These are phyloP conservation scores for Tephrocybe sp. DNA, from an alignment of 768 basidiomycete species.

Conservation along the genomic window DNA sequence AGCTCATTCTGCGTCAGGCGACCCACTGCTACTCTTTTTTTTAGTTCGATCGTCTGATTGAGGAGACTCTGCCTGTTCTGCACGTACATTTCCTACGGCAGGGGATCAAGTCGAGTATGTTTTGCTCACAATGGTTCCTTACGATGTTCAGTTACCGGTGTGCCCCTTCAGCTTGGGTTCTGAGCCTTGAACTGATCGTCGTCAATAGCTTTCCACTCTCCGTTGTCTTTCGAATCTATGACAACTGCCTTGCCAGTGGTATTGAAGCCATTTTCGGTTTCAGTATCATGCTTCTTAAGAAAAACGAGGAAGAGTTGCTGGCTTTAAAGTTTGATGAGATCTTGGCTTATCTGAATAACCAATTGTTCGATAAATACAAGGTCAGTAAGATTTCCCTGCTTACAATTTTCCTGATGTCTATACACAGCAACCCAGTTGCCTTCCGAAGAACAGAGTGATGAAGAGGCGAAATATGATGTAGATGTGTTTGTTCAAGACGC, in stretches of 20 bases:
- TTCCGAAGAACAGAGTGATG: slow-evolving; percentile 23
- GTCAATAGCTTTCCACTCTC: slow-evolving; percentile 81
- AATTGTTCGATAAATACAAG: slow-evolving; percentile 82
- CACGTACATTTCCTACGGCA: slow-evolving; percentile 93
- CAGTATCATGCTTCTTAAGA: slow-evolving; percentile 80
- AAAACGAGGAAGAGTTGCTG: slow-evolving; percentile 80
- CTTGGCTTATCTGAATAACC: slow-evolving; percentile 75
- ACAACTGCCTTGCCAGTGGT: slow-evolving; percentile 94
- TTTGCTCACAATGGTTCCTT: slow-evolving; percentile 97
- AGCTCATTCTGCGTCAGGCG: slow-evolving; percentile 1
- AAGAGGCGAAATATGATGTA: slow-evolving; percentile 51
- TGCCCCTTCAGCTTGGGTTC: slow-evolving; percentile 16
- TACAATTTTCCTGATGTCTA: background rate
- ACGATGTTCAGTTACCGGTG: slow-evolving; percentile 95
- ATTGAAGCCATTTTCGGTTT: slow-evolving; percentile 98
- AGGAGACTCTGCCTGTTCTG: slow-evolving; percentile 89
- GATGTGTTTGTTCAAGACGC: slow-evolving; percentile 89
- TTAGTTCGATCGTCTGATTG: slow-evolving; percentile 91
- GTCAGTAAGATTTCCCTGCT: slow-evolving; percentile 15
- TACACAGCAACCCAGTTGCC: slow-evolving; percentile 22
- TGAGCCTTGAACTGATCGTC: slow-evolving; percentile 1
- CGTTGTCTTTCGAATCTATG: slow-evolving; percentile 94
- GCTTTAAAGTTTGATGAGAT: slow-evolving; percentile 90
- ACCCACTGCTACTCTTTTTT: slow-evolving; percentile 4
- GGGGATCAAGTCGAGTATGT: slow-evolving; percentile 97